Conservation (phyloP, 352 stramenopile genomes). For the Saprolegnia parasitica region DNA sequence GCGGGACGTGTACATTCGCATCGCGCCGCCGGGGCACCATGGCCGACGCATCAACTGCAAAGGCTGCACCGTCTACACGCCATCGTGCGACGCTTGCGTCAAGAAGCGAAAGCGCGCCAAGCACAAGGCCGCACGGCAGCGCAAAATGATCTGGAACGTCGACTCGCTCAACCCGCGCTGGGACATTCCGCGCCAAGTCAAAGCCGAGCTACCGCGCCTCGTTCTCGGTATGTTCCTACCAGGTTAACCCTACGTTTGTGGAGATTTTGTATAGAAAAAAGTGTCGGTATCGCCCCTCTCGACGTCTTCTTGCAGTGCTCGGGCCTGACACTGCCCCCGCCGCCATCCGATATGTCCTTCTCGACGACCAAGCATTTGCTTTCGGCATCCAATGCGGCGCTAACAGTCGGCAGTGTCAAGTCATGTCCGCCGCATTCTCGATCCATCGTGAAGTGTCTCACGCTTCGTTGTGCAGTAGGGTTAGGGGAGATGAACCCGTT, state of each 20-base stretch:
- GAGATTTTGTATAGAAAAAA: background rate
- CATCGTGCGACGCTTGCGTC: background rate
- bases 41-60: background rate
- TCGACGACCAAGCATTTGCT: background rate
- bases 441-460: no score
- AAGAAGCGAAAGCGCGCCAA: background rate
- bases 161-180: slow-evolving; percentile 15
- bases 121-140: background rate
- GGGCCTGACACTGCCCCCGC: background rate
- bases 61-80: background rate
- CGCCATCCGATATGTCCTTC: background rate
- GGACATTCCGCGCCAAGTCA: slow-evolving; percentile 10
- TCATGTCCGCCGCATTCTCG: no score
- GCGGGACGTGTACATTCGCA: slow-evolving; percentile 11
- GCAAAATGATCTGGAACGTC: slow-evolving; percentile 8
- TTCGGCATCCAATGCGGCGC: background rate
- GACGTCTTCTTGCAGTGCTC: slow-evolving; percentile 19
- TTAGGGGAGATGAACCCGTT: background rate
- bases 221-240: background rate
- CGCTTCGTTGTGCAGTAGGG: no score
- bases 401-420: background rate
- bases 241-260: no score
- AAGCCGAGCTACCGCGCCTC: slow-evolving; percentile 3
- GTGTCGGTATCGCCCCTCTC: background rate
- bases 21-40: background rate